Evolutionary conservation across 2,329 filamentous ascomycete species (phyloP), one percentile per base, ranked within the genome.

Genomic region (Sarocladiaceae sp.): DNA sequence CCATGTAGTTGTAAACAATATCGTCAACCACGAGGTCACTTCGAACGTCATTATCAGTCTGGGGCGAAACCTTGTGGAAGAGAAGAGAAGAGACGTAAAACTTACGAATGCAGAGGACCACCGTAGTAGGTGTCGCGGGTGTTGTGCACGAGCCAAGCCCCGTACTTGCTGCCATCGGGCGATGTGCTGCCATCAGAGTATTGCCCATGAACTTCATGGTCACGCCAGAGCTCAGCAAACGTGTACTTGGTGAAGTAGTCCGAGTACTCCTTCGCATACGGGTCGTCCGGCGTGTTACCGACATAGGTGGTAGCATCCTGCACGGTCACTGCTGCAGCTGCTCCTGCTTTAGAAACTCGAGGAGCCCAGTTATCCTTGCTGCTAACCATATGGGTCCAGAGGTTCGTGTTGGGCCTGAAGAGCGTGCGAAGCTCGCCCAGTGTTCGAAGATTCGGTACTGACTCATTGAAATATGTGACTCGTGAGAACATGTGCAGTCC

Each of bases 241-340:
- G 78, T 84, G 58, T 86, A 86, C 61, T 86, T 86, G 20, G 82
- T 86, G 59, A 84, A 86, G 63, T 84, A 86, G 42, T 84, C 77
- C 2, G 78, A 71, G 52, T 79, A 74, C 42, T 80, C 67, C 33
- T 74, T 63, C 0, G 81, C 77, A 58, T 85, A 86, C 0, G 76
- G 68, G 59, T 82, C 78, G 15, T 76, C 60, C 0, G 75, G 74
- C 0, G 75, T 75, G 44, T 78, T 78, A 23, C 78, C 77, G 13
- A 85, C 62, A 44, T 80, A 78, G 79, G 80, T 85, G 0, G 82
- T 84, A 4, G 83, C 81, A 63, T 86, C 83, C 60, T 86, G 82
- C 3, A 86, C 82, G 2, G 73, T 72, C 33, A 36, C 33, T 8
- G 78, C 63, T 48, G 77, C 63, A 3, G 69, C 67, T 0, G 66